Percentiles rank a stretch among this genome's conserved stretches.
Evolutionary conservation across 148 eudicot genomes (phyloP).

Genomic region (Rhododendron henanense): DNA sequence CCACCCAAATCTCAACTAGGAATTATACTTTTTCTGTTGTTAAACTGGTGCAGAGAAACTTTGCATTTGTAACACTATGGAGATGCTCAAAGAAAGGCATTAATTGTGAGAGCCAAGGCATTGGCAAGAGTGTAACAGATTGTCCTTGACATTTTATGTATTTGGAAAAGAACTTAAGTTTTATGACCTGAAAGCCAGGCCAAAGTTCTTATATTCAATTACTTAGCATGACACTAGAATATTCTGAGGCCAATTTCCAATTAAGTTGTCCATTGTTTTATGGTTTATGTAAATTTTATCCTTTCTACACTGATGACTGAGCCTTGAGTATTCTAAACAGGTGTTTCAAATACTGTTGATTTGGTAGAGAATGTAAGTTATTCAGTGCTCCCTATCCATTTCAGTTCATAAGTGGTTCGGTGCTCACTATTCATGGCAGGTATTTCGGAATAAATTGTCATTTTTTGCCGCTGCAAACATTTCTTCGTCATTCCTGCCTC

Average conservation of each 20-base stretch:
- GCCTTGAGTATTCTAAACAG: neutral
- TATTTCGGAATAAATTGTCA: slow-evolving; percentile 68
- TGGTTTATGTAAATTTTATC: too few relatives aligned
- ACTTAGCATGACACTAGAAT: too few relatives aligned
- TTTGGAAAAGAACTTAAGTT: neutral
- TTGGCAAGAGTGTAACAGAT: neutral
- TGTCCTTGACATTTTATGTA: neutral
- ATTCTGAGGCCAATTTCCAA: too few relatives aligned
- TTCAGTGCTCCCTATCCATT: slow-evolving; percentile 18
- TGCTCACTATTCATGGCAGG: slow-evolving; percentile 44
- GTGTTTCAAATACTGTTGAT: slow-evolving; percentile 12
- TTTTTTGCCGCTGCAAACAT: slow-evolving; percentile 93
- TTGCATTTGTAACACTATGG: neutral
- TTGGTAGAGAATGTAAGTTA: neutral
- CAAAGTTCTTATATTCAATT: too few relatives aligned
- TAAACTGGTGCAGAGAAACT: neutral
- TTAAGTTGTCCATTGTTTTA: too few relatives aligned
- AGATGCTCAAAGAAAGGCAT: neutral
- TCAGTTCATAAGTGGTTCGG: neutral
- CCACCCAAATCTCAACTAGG: neutral
- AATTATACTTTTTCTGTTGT: neutral
- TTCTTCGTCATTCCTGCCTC: slow-evolving; percentile 80
- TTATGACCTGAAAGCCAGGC: too few relatives aligned
- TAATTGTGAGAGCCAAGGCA: neutral
- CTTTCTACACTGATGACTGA: neutral